Conservation (phyloP, 2,329 filamentous ascomycete genomes). For the Coleophoma cylindrospora region DNA sequence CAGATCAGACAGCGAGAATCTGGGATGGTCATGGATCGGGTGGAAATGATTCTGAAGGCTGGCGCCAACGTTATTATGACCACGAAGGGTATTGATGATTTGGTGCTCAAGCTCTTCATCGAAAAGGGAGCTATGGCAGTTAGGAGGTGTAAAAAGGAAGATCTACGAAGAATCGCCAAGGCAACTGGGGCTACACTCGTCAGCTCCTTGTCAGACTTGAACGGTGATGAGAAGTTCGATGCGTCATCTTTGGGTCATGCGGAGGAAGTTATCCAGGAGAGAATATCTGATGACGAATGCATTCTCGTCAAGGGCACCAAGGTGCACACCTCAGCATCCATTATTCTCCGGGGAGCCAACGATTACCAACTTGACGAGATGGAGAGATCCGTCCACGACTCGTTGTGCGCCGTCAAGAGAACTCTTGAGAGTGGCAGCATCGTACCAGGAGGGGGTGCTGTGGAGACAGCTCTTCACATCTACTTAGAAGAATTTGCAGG, state of each 20-base stretch:
- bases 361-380: conserved; percentile 98
- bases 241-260: conserved; percentile 82
- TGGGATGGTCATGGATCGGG: conserved; percentile 86
- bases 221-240: conserved; percentile 96
- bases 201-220: conserved; percentile 90
- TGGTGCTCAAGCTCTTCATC: conserved; percentile 90
- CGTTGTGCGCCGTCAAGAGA: conserved; percentile 92
- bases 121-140: conserved; percentile 96
- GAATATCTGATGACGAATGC: conserved; percentile 98
- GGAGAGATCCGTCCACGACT: conserved; percentile 97
- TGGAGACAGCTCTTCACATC: conserved; percentile 98
- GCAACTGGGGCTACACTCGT: conserved; percentile 92
- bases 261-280: conserved; percentile 95
- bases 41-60: conserved; percentile 96
- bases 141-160: conserved; percentile 96
- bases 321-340: conserved; percentile 86
- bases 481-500: conserved; percentile 98
- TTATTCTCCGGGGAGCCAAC: conserved; percentile 92
- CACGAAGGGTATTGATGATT: conserved; percentile 96
- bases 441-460: conserved; percentile 91
- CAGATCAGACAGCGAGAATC: conserved; percentile 92
- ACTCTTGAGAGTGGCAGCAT: conserved; percentile 96
- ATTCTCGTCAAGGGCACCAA: conserved; percentile 96
- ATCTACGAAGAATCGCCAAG: conserved; percentile 90
- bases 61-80: conserved; percentile 95